Evolutionary conservation across 768 basidiomycete species (phyloP).

Genomic region (Boletus rufocinnamomeus): DNA sequence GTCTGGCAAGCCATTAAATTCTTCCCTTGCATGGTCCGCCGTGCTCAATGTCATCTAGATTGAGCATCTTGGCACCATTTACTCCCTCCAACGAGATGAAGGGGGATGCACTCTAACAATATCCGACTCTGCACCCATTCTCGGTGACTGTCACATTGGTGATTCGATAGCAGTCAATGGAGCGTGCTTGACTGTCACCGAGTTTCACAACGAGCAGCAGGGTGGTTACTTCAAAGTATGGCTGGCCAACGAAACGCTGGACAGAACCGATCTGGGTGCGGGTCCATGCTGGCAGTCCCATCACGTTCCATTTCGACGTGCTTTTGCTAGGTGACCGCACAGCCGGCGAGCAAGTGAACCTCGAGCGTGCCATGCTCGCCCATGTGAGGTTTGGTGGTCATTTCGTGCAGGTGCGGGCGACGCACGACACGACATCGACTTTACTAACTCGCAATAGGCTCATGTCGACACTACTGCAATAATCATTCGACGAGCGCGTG

Average conservation of each 20-base stretch:
- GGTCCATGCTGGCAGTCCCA: neutral
- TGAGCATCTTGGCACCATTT: slow-evolving; percentile 83
- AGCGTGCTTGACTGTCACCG: slow-evolving; percentile 87
- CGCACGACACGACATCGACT: neutral
- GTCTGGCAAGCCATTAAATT: slow-evolving; percentile 54
- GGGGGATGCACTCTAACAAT: slow-evolving; percentile 86
- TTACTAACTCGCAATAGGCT: slow-evolving; percentile 51
- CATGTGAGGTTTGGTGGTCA: slow-evolving; percentile 95
- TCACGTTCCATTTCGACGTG: slow-evolving; percentile 7
- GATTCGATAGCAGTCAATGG: slow-evolving; percentile 94
- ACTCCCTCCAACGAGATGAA: slow-evolving; percentile 58
- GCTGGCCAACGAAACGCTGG: slow-evolving; percentile 93
- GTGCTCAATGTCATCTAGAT: slow-evolving; percentile 52
- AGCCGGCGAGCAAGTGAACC: slow-evolving; percentile 81
- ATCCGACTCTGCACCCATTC: slow-evolving; percentile 64
- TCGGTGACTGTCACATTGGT: slow-evolving; percentile 88
- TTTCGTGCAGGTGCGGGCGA: slow-evolving; percentile 82
- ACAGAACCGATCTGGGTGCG: slow-evolving; percentile 86
- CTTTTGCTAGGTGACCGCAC: slow-evolving; percentile 64
- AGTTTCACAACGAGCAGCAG: slow-evolving; percentile 61
- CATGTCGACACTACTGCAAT: slow-evolving; percentile 92
- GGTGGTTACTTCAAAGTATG: slow-evolving; percentile 92
- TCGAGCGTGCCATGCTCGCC: slow-evolving; percentile 93
- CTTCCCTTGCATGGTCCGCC: neutral
- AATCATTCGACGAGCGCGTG: slow-evolving; percentile 60